Base-by-base conservation (phyloP, 2,329 filamentous ascomycete species). In the Pseudohalonectria lignicola region DNA sequence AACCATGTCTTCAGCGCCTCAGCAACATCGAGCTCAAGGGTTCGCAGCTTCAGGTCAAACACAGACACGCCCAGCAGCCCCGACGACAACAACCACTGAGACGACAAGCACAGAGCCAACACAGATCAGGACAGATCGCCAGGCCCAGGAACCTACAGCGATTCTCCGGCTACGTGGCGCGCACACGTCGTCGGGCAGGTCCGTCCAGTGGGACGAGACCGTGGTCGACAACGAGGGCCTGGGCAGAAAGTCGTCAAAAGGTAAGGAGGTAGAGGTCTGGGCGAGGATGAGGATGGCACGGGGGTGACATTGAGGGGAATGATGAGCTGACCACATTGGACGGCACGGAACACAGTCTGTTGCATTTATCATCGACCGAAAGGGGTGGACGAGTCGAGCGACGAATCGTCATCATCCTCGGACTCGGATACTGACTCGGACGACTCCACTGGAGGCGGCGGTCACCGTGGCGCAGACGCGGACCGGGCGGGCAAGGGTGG, bases 191-290 rank as follows among this genome's bases (percentile, higher is more conserved):
- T 60, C 62, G 19, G 58, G 65, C 15, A 70, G 80, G 37, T 77
- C 76, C 35, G 92, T 98, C 40, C 80, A 84, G 58, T 98, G 92
- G 92, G 86, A 86, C 6, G 85, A 92, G 53, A 82, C 86, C 52
- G 88, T 95, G 6, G 70, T 98, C 3, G 88, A 98, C 61, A 98
- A 98, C 53, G 92, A 98, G 61, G 86, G 86, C 4, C 72, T 96
- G 58, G 87, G 87, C 7, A 84, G 85, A 61, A 98, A 96, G 65
- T 90, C 78, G 46, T 94, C 86, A 15, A 98, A 98, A 76, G 85
- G 86, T 90, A 59, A 25, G 59, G n/a, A n/a, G n/a, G n/a, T n/a
- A n/a, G n/a, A n/a, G n/a, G 50, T 15, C 42, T 15, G 25, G n/a
- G n/a, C n/a, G n/a, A n/a, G n/a, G n/a, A n/a, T n/a, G n/a, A n/a